A percentile compares a stretch with the other conserved stretches of the same genome.
These are phyloP conservation scores for Lineolata rhizophorae DNA, from an alignment of 495 filamentous ascomycete genomes.

Conservation along the genomic window DNA sequence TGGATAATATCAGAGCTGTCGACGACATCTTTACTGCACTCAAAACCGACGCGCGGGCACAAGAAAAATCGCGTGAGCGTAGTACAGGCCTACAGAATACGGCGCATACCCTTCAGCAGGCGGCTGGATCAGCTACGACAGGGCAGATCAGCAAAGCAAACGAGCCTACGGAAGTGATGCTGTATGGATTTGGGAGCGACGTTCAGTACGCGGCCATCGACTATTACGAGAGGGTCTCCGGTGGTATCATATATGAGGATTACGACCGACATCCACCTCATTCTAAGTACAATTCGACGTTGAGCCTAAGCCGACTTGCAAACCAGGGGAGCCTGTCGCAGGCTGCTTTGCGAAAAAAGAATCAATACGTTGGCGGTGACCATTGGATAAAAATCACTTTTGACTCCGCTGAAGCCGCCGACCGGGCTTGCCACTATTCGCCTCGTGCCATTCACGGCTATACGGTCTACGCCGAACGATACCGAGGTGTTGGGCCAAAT, in stretches of 20 bases:
- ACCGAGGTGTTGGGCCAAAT: constrained; percentile 44
- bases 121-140: constrained; percentile 12
- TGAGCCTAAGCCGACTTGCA: constrained; percentile 12
- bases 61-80: constrained; percentile 6
- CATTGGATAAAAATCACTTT: constrained; percentile 92
- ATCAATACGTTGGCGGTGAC: constrained; percentile 50
- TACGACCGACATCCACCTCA: constrained; percentile 56
- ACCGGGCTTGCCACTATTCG: constrained; percentile 48
- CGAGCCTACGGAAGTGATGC: constrained; percentile 58
- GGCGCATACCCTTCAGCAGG: too few relatives aligned
- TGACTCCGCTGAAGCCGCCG: constrained; percentile 57
- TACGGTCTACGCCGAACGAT: constrained; percentile 57
- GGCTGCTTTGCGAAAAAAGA: constrained; percentile 52
- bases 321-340: constrained; percentile 35
- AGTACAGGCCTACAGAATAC: too few relatives aligned
- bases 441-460: constrained; percentile 60
- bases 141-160: constrained; percentile 13
- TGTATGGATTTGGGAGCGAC: constrained; percentile 57
- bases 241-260: constrained; percentile 69
- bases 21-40: constrained; percentile 12
- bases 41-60: constrained; percentile 4
- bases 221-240: constrained; percentile 53
- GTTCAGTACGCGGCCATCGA: constrained; percentile 69
- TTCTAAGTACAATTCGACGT: constrained; percentile 41
- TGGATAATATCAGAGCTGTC: constrained; percentile 15